Percentiles rank a stretch among this genome's conserved stretches.
Conservation (phyloP, 257 asterid species). For the Plantago major region DNA sequence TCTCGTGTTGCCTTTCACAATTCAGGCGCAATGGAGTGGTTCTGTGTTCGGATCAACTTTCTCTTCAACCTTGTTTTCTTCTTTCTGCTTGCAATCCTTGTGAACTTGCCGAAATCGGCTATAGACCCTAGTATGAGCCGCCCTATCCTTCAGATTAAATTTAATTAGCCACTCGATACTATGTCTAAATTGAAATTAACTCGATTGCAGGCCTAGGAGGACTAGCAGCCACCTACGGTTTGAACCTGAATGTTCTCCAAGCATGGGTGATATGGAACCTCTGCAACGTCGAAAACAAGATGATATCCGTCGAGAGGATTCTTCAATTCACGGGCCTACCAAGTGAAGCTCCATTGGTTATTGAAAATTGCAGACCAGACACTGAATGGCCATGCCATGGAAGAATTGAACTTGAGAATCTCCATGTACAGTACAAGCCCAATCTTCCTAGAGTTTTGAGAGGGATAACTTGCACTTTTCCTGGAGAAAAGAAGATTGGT, state of each 20-base stretch:
- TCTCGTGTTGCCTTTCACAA: constrained; percentile 71
- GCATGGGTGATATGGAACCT: constrained; percentile 94
- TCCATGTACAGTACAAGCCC: constrained; percentile 63
- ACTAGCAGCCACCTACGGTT: constrained; percentile 76
- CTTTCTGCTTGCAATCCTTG: constrained; percentile 65
- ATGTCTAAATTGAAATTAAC: neutral
- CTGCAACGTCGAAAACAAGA: constrained; percentile 82
- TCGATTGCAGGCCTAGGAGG: constrained; percentile 68
- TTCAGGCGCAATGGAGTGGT: constrained; percentile 86
- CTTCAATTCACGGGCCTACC: constrained; percentile 57
- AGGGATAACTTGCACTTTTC: constrained; percentile 71
- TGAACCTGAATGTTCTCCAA: constrained; percentile 71
- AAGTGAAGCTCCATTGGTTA: constrained; percentile 64
- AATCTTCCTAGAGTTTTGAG: constrained; percentile 61
- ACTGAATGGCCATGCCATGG: constrained; percentile 68
- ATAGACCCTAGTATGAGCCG: constrained; percentile 69
- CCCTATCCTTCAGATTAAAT: neutral
- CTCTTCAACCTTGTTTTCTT: constrained; percentile 83
- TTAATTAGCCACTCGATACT: neutral
- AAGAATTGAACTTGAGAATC: constrained; percentile 50
- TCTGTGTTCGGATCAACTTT: constrained; percentile 71
- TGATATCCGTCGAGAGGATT: constrained; percentile 78
- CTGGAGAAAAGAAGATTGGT: constrained; percentile 56
- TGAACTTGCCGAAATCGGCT: constrained; percentile 61
- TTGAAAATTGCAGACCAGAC: constrained; percentile 49